Percentiles rank a stretch among this genome's conserved stretches.
phyloP scores from a whole-genome alignment of 495 filamentous ascomycete genomes.

The Hypoxylon perforatum region DNA sequence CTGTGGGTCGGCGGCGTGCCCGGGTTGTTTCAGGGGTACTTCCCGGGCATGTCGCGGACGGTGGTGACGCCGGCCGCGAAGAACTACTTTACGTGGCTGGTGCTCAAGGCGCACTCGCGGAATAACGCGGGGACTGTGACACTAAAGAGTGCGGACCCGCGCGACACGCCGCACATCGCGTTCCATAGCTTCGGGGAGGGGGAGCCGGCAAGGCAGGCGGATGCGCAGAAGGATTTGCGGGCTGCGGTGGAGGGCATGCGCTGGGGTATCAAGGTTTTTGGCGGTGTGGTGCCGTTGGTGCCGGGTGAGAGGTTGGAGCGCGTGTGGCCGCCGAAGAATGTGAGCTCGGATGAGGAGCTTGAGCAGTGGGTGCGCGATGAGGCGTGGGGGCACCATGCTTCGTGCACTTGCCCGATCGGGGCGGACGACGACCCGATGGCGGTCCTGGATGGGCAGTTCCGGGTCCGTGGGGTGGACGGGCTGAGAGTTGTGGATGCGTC shows the following conservation, averaged over 20 bases:
- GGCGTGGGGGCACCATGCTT: conserved; percentile 71
- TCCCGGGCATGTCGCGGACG: conserved; percentile 51
- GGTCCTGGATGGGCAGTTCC: conserved; percentile 67
- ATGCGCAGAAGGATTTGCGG: conserved; percentile 49
- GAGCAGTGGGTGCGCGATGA: conserved; percentile 61
- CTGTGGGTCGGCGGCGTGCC: conserved; percentile 65
- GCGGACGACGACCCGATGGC: conserved; percentile 64
- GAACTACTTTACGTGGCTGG: conserved; percentile 60
- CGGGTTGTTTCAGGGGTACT: conserved; percentile 65
- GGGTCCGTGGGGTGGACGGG: conserved; percentile 66
- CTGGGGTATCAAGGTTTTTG: conserved; percentile 49
- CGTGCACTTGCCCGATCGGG: conserved; percentile 68
- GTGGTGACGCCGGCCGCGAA: conserved; percentile 44
- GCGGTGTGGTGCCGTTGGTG: conserved; percentile 60
- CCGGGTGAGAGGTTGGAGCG: conserved; percentile 56
- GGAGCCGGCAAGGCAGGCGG: conserved; percentile 8
- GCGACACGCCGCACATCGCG: conserved; percentile 62
- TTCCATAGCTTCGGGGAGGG: conserved; percentile 67
- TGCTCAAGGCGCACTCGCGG: conserved; percentile 62
- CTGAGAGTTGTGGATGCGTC: conserved; percentile 72
- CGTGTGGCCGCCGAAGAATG: conserved; percentile 59
- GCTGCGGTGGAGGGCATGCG: conserved; percentile 58
- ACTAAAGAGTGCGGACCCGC: conserved; percentile 62
- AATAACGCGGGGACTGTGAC: conserved; percentile 64
- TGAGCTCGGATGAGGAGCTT: conserved; percentile 52